Conservation (phyloP, 202 grass and related monocot genomes). For the Sporobolus alterniflorus region DNA sequence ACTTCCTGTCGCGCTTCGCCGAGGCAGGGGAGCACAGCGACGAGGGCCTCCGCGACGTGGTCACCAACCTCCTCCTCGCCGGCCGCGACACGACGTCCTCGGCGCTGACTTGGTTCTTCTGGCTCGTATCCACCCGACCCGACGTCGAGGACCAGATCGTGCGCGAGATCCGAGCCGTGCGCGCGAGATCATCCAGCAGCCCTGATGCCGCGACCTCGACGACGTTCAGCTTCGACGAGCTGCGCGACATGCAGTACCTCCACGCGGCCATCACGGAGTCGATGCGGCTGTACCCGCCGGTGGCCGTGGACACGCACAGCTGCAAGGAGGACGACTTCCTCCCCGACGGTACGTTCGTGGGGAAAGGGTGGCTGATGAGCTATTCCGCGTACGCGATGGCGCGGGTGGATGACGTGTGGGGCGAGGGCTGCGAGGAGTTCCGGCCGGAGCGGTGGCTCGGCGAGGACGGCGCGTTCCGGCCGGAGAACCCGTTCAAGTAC, state of each 20-base stretch:
- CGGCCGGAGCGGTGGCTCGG: slow-evolving; percentile 71
- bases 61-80: not conserved
- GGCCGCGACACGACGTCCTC: slow-evolving; percentile 15
- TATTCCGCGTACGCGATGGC: slow-evolving; percentile 72
- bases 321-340: slow-evolving; percentile 52
- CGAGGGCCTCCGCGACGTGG: slow-evolving; percentile 37
- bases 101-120: slow-evolving; percentile 84
- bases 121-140: slow-evolving; percentile 42
- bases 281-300: slow-evolving; percentile 60
- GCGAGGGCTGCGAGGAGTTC: slow-evolving; percentile 55
- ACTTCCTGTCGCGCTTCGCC: slow-evolving; percentile 70
- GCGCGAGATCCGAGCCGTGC: slow-evolving; percentile 40
- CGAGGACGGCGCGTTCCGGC: slow-evolving; percentile 58
- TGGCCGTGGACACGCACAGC: slow-evolving; percentile 49
- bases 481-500: slow-evolving; percentile 69
- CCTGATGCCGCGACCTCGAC: not conserved
- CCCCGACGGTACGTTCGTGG: slow-evolving; percentile 61
- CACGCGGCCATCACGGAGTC: slow-evolving; percentile 63
- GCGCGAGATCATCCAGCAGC: not conserved
- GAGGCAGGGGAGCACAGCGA: slow-evolving; percentile 43
- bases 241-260: slow-evolving; percentile 58
- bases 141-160: slow-evolving; percentile 59
- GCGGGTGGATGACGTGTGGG: slow-evolving; percentile 49
- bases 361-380: slow-evolving; percentile 50
- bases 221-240: slow-evolving; percentile 58